Conservation (phyloP, 1,284 basidiomycete species). For the Kalmanozyma brasiliensis region DNA sequence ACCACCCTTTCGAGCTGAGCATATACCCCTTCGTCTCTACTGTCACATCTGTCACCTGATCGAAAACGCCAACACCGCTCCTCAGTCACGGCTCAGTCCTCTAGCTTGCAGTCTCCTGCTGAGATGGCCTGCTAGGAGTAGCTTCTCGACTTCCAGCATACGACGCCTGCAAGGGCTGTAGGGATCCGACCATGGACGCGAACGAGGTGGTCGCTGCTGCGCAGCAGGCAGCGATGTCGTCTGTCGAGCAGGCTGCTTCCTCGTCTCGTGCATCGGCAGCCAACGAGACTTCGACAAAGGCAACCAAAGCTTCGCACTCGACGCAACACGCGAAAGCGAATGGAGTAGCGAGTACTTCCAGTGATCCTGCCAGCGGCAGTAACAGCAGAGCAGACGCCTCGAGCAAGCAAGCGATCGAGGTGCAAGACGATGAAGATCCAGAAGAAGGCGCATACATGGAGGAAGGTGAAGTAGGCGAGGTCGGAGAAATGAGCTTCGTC, state of each 20-base stretch:
- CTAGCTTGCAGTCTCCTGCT: not conserved
- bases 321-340: not conserved
- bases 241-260: constrained; percentile 5
- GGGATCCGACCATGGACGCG: constrained; percentile 13
- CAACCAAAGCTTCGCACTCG: not conserved
- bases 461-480: constrained; percentile 22
- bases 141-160: constrained; percentile 7
- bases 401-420: not conserved
- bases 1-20: not conserved
- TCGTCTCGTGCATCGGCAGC: not conserved
- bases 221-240: constrained; percentile 15
- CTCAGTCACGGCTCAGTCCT: not conserved
- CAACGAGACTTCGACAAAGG: not conserved
- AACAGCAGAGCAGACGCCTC: not conserved
- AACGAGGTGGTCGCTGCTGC: constrained; percentile 15
- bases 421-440: constrained; percentile 3
- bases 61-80: too few relatives aligned
- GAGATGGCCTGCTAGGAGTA: constrained; percentile 8
- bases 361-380: not conserved
- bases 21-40: not conserved
- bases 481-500: constrained; percentile 41
- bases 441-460: constrained; percentile 6
- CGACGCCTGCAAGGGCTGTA: not conserved
- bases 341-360: not conserved
- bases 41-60: not conserved